Conservation (phyloP, 495 filamentous ascomycete genomes). For the Clavariopsis aquatica region DNA sequence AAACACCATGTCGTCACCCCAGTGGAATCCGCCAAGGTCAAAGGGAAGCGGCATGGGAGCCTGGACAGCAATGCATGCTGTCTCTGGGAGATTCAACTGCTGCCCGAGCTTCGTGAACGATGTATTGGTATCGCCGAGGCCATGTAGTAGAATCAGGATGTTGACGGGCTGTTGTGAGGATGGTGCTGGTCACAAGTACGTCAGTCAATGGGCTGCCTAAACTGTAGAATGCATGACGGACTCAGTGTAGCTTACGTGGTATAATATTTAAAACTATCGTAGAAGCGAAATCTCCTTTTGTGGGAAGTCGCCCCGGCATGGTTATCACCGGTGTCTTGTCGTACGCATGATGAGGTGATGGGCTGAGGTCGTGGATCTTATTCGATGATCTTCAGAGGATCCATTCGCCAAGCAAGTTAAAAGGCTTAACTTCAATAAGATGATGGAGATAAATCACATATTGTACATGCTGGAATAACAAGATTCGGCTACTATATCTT, state of each 20-base stretch:
- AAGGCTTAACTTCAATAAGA: neutral
- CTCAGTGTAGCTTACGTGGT: constrained; percentile 31
- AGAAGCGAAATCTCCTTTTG: constrained; percentile 55
- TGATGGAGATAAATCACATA: too few relatives aligned
- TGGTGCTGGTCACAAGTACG: constrained; percentile 43
- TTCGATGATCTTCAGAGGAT: constrained; percentile 45
- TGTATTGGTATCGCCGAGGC: constrained; percentile 74
- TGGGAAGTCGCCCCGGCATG: constrained; percentile 46
- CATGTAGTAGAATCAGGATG: constrained; percentile 86
- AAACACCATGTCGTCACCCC: constrained; percentile 86
- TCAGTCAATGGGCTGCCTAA: constrained; percentile 1
- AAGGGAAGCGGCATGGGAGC: constrained; percentile 74
- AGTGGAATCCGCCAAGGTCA: constrained; percentile 77
- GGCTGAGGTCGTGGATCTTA: neutral
- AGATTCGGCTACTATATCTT: too few relatives aligned
- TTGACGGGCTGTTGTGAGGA: constrained; percentile 55
- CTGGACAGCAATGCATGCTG: constrained; percentile 72
- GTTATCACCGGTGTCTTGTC: constrained; percentile 7
- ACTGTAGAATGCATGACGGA: neutral
- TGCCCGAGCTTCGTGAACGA: constrained; percentile 71
- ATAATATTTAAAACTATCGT: constrained; percentile 52
- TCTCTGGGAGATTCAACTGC: constrained; percentile 78
- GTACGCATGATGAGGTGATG: neutral
- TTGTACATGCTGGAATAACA: too few relatives aligned
- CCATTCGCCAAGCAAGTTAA: constrained; percentile 2